Evolutionary conservation across 2,329 filamentous ascomycete species (phyloP), one percentile per base, ranked within the genome.

Genomic region (Lasiodiplodia sp.): DNA sequence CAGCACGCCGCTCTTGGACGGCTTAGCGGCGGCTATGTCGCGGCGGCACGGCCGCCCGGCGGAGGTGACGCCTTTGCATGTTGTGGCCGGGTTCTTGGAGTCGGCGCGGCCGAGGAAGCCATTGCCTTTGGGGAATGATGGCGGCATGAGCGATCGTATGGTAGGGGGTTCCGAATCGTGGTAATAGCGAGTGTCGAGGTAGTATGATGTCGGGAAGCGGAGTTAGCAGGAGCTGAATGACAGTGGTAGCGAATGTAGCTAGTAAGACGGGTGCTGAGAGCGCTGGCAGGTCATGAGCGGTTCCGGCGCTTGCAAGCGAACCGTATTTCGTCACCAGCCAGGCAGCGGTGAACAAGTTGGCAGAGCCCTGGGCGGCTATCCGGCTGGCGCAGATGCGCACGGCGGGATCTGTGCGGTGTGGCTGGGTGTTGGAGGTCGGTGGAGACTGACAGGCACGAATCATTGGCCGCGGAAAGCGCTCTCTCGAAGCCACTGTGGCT

Each of bases 31-130:
- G 23, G 86, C 83, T 44, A 97, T 82, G 6, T 90, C 84, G 64
- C 93, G 88, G 71, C 95, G 89, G 82, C 96, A 99, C 12, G 93
- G 92, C 62, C 89, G 87, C n/a, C 96, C 96, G 73, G 86, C 88
- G 34, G 89, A 86, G 4, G 94, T 97, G 71, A 98, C 88, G 69
- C 96, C 96, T 81, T 91, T 90, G 81, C 96, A 99, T 78, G 94
- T 97, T 14, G 90, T 91, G 1, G 87, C 85, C 2, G 94, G 91
- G 72, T 97, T 91, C 78, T 92, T 93, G 64, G 93, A 97, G 84
- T 97, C 94, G 75, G 89, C 89, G 69, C 94, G 91, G 60, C 60
- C 60, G n/a, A 64, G 28, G 18, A 64, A 38, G 60, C 38, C 40
- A 14, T 23, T 25, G 47, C 47, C 28, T 18, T 47, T 40, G 23